Conservation (phyloP, 495 filamentous ascomycete species). For the Lophium mytilinum region DNA sequence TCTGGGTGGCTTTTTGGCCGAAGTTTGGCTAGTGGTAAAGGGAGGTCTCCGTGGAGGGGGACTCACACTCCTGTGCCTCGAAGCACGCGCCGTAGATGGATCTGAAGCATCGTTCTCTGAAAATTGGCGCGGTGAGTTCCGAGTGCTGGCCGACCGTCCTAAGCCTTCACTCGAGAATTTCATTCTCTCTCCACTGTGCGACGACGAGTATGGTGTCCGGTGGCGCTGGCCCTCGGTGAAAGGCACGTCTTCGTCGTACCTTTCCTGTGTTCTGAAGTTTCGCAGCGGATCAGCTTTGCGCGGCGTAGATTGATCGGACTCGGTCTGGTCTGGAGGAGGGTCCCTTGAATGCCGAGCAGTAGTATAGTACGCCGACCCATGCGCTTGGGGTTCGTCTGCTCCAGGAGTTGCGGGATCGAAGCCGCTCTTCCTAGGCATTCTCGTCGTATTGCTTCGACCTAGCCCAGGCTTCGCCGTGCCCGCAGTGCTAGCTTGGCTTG, state of each 20-base stretch:
- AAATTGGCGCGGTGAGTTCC: conserved; percentile 13
- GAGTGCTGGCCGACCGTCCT: conserved; percentile 16
- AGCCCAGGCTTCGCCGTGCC: conserved; percentile 27
- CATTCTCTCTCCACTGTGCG: conserved; percentile 18
- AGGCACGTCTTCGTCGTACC: conserved; percentile 4
- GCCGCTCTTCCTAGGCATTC: conserved; percentile 34
- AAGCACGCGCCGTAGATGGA: neutral
- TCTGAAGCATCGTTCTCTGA: conserved; percentile 1
- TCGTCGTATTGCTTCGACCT: conserved; percentile 37
- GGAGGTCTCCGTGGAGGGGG: neutral
- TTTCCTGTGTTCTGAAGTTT: conserved; percentile 25
- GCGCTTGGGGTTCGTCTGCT: conserved; percentile 26
- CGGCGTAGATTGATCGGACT: conserved; percentile 22
- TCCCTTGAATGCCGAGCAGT: conserved; percentile 8
- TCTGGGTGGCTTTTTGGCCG: conserved; percentile 4
- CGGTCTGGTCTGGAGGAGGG: conserved; percentile 1
- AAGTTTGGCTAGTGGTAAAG: neutral
- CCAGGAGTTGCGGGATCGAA: conserved; percentile 32
- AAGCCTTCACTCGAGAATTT: conserved; percentile 12
- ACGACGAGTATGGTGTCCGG: conserved; percentile 13
- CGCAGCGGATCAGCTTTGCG: conserved; percentile 43
- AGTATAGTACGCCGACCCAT: conserved; percentile 3
- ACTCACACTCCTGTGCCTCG: conserved; percentile 4
- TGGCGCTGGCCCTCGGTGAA: conserved; percentile 14
- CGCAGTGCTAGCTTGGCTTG: conserved; percentile 32